A percentile compares a stretch with the other conserved stretches of the same genome.
Evolutionary conservation across 768 basidiomycete species (phyloP).

Genomic region (Chalciporus chontae): DNA sequence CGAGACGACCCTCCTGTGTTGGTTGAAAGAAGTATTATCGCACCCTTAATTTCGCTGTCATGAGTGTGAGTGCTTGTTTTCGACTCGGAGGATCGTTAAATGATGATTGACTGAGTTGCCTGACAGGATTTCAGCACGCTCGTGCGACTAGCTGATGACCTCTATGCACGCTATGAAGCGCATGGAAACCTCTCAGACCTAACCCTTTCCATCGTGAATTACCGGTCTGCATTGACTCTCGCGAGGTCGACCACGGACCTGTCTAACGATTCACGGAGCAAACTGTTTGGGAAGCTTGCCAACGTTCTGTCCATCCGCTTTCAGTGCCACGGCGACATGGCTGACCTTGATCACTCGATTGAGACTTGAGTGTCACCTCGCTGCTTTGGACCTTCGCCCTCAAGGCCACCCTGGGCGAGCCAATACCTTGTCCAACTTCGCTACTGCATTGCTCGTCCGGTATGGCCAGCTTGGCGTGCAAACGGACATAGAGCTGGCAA

Average conservation of each 20-base stretch:
- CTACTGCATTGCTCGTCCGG: conserved; percentile 25
- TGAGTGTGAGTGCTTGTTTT: too few species aligned
- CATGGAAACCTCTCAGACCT: conserved; percentile 21
- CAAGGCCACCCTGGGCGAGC: conserved; percentile 24
- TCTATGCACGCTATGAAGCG: conserved; percentile 23
- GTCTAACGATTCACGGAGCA: conserved; percentile 20
- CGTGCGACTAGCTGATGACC: conserved; percentile 21
- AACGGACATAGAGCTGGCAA: conserved; percentile 30
- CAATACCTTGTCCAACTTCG: conserved; percentile 27
- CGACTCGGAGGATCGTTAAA: too few species aligned
- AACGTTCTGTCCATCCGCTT: conserved; percentile 26
- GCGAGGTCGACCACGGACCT: conserved; percentile 16
- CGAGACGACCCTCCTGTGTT: too few species aligned
- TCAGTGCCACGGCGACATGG: conserved; percentile 21
- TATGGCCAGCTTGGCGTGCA: conserved; percentile 21
- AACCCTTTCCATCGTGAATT: conserved; percentile 25
- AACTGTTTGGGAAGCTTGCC: conserved; percentile 28
- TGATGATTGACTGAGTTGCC: neutral
- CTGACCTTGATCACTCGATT: conserved; percentile 27
- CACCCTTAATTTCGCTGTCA: too few species aligned
- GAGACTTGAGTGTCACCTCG: conserved; percentile 25
- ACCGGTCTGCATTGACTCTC: conserved; percentile 24
- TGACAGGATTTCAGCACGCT: conserved; percentile 22
- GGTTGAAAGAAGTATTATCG: too few species aligned
- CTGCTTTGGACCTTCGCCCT: conserved; percentile 26